Conservation (phyloP, 164 flowering plant genomes). For the Platanus orientalis region DNA sequence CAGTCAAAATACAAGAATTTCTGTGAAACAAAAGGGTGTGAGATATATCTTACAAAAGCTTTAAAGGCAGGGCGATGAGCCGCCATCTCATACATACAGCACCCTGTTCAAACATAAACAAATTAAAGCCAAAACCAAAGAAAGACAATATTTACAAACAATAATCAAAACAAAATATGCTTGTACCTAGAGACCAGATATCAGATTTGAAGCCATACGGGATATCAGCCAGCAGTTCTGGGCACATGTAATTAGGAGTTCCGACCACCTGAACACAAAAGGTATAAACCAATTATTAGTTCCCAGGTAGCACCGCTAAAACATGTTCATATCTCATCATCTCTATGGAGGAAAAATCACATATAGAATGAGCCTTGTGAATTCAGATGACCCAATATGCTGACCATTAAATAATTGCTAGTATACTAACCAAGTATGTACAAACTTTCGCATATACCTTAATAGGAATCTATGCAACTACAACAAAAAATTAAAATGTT, state of each 20-base stretch:
- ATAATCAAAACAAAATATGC: not conserved
- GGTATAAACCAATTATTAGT: not conserved
- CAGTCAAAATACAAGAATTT: not conserved
- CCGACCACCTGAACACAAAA: constrained; percentile 43
- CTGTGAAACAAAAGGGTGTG: not conserved
- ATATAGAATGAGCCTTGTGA: too few species aligned
- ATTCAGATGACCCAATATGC: too few species aligned
- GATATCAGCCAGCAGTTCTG: constrained; percentile 66
- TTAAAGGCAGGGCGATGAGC: constrained; percentile 67
- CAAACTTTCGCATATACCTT: too few species aligned
- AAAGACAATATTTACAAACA: not conserved
- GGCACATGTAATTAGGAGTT: constrained; percentile 74
- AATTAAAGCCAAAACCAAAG: not conserved
- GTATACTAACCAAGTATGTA: too few species aligned
- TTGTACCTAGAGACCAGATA: constrained; percentile 64
- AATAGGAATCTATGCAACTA: too few species aligned
- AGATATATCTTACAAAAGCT: constrained; percentile 44
- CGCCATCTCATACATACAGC: constrained; percentile 78
- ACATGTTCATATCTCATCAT: too few species aligned
- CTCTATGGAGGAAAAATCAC: too few species aligned
- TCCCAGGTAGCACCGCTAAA: not conserved
- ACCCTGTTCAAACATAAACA: constrained; percentile 33
- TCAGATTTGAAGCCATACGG: constrained; percentile 80
- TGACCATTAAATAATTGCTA: too few species aligned
- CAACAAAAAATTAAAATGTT: too few species aligned